Base-by-base conservation (phyloP, 306 rosid genomes). In the Lagenaria siceraria region DNA sequence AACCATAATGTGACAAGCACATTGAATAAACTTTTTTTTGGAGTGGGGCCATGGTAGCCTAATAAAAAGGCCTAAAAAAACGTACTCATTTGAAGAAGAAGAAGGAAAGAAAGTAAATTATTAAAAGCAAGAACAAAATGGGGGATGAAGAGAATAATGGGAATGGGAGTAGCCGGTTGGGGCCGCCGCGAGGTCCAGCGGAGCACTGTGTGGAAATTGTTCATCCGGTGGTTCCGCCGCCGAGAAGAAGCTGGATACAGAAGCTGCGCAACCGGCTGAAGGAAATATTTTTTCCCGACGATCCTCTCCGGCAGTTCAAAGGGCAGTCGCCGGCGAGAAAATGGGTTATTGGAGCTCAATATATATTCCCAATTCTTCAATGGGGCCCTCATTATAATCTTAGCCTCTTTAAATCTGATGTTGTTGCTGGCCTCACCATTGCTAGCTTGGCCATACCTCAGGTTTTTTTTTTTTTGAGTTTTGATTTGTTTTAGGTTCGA, bases 381-480 rank as follows among this genome's bases (percentile, higher is more conserved):
- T 95, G 99, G 99, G 92, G 96, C 51, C 90, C 97, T 78, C 80
- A 75, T 75, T 95, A 95, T 78, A 88, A 55, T 80, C 33, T 92
- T 83, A 55, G 79, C 10, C 90, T 92, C 85, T 86, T 95, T 61
- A 95, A 92, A 82, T 95, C 97, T 52, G 99, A 95, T 84, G 80
- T 95, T 74, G 83, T 95, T 83, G 35, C 99, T 61, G 99, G 99
- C 69, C 91, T 95, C 87, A 95, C 99, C 85, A 95, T 95, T 83
- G 99, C 99, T 66, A 92, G 97, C 80, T 85, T 95, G 60, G 97
- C 99, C 86, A 95, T 95, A 56, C 99, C 99, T 6, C 98, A 93
- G 98, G 98, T 91, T 29, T 14, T 17, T 49, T 5, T 14, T 49
- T 49, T 15, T 3, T 4, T 29, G 33, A 12, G 33, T 29, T 29